These are phyloP conservation scores for Calonectria pseudoturangicola DNA, from an alignment of 2,329 filamentous ascomycete genomes.

Conservation along the genomic window DNA sequence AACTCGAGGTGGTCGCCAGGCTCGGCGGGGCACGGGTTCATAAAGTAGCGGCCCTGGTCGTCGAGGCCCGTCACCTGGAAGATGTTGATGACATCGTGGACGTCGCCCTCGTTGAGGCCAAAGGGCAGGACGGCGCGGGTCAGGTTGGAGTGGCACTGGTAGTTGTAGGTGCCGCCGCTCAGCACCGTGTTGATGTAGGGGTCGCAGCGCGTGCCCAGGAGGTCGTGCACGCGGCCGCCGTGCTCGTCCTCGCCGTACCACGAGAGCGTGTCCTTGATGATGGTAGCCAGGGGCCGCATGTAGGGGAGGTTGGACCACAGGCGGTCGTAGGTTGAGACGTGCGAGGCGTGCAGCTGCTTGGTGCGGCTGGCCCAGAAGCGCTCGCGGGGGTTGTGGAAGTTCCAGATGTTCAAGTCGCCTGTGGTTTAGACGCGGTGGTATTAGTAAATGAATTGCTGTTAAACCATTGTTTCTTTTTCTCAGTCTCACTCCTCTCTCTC, in stretches of 20 bases:
- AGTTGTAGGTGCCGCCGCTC: conserved; percentile 83
- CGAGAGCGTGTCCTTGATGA: conserved; percentile 79
- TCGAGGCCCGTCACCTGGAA: conserved; percentile 91
- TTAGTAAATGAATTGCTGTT: conserved; percentile 18
- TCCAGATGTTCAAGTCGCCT: conserved; percentile 90
- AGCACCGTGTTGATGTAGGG: conserved; percentile 88
- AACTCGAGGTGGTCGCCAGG: conserved; percentile 81
- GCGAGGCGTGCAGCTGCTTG: conserved; percentile 84
- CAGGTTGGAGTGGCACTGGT: conserved; percentile 89
- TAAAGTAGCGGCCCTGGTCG: conserved; percentile 83
- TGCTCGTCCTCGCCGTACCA: conserved; percentile 77
- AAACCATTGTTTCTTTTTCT: not conserved
- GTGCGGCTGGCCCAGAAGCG: conserved; percentile 89
- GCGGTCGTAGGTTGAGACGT: conserved; percentile 82
- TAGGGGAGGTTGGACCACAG: conserved; percentile 88
- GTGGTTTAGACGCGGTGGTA: not conserved
- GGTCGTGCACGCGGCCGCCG: conserved; percentile 83
- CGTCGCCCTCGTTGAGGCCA: conserved; percentile 82
- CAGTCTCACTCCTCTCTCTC: not conserved
- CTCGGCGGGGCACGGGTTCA: conserved; percentile 77
- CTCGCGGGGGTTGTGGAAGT: conserved; percentile 83
- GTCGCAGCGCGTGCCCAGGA: conserved; percentile 89
- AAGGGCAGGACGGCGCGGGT: conserved; percentile 81
- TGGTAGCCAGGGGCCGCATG: conserved; percentile 83
- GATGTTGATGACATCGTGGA: conserved; percentile 90